Evolutionary conservation across 495 filamentous ascomycete species (phyloP), one percentile per base, ranked within the genome.

Genomic region (Staphylotrichum tortipilum): DNA sequence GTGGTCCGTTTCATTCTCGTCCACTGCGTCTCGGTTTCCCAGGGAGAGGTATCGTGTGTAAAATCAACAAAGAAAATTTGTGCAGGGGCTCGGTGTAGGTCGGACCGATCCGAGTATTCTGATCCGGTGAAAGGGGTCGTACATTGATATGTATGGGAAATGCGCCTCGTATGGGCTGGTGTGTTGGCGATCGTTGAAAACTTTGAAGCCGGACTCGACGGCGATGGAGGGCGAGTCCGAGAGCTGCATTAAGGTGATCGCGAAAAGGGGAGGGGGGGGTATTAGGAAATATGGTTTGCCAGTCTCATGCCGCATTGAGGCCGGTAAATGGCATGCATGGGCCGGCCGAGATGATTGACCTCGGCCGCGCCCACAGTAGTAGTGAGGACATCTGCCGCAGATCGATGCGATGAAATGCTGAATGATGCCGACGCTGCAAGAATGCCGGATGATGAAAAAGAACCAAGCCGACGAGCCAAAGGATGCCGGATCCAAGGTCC

Each of bases 401-500:
- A 31, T 34, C 34, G 39, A 50, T 53, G 46, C 48, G 44, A 53
- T 49, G 52, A 33, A 50, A 39, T 37, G 35, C n/a, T 34, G 42
- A 50, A 52, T 33, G 47, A 44, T 43, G 52, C 31, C 47, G 48
- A 44, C 44, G 45, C 50, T 42, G 44, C 43, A 40, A 46, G 26
- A 50, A 60, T 57, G 57, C 37, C 24, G 49, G 29, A 50, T 52
- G 52, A 45, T 31, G 21, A 42, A 43, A 41, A 26, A 41, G 26
- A 53, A 40, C 53, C 60, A 54, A 53, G 47, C 42, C 17, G 50
- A 28, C 49, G 52, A 51, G 50, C 42, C 48, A 26, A 44, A 36
- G 53, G 53, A 61, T 60, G 53, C 60, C 47, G 38, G 55, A 63
- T 57, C 60, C 60, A 53, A 58, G 47, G 47, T 50, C 41, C 58